Evolutionary conservation across 306 rosid species (phyloP).

Genomic region (Sphenostylis stenocarpa): DNA sequence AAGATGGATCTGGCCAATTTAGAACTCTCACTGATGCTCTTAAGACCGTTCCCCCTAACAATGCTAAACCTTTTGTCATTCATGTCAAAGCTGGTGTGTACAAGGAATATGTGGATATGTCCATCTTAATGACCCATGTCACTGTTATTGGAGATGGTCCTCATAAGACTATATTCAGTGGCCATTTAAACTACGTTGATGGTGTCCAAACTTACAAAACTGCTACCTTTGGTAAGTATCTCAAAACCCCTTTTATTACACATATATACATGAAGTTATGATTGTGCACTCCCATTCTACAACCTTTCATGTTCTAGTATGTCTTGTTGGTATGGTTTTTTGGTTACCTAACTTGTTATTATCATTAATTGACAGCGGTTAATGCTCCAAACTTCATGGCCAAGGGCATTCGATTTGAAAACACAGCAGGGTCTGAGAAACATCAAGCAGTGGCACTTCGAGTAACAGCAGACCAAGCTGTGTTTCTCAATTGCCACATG

Average conservation of each 20-base stretch:
- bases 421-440: conserved; percentile 51
- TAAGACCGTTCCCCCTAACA: conserved; percentile 45
- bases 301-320: too few species aligned
- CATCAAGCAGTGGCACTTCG: conserved; percentile 57
- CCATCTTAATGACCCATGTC: conserved; percentile 41
- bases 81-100: conserved; percentile 70
- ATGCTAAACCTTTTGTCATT: conserved; percentile 55
- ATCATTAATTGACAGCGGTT: conserved; percentile 38
- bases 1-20: conserved; percentile 66
- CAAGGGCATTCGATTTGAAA: conserved; percentile 54
- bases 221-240: conserved; percentile 61
- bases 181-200: conserved; percentile 40
- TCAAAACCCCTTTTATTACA: not conserved
- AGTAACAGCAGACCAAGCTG: conserved; percentile 45
- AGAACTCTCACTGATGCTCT: conserved; percentile 61
- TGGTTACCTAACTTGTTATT: too few species aligned
- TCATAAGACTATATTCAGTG: conserved; percentile 56
- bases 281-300: too few species aligned
- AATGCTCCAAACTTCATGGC: conserved; percentile 64
- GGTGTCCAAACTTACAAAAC: conserved; percentile 54
- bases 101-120: conserved; percentile 39
- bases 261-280: too few species aligned
- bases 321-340: too few species aligned
- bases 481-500: conserved; percentile 44
- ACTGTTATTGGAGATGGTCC: conserved; percentile 81